phyloP scores from a whole-genome alignment of 2,329 filamentous ascomycete genomes.

The Alternaria longipes region DNA sequence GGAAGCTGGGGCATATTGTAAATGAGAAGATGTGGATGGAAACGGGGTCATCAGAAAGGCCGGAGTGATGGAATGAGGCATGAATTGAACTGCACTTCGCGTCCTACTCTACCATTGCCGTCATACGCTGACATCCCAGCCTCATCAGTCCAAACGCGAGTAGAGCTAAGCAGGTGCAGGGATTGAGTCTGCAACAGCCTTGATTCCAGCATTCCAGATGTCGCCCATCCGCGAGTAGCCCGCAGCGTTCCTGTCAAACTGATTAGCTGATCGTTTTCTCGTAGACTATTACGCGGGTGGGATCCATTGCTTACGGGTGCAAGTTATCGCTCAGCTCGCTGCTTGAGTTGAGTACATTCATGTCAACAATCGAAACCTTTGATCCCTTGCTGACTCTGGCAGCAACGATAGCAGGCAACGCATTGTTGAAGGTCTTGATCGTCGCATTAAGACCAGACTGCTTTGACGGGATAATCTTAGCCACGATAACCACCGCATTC shows the following conservation, averaged over 20 bases:
- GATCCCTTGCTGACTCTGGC: constrained; percentile 28
- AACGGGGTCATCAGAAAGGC: neutral
- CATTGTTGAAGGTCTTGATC: constrained; percentile 40
- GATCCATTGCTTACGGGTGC: constrained; percentile 34
- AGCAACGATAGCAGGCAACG: constrained; percentile 34
- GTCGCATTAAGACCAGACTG: constrained; percentile 22
- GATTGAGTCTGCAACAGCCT: constrained; percentile 13
- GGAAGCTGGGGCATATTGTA: neutral
- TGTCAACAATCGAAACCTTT: constrained; percentile 42
- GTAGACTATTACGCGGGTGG: neutral
- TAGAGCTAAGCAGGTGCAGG: constrained; percentile 4
- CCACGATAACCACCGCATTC: constrained; percentile 49
- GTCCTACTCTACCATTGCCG: neutral
- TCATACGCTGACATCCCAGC: neutral
- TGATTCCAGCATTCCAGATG: constrained; percentile 35
- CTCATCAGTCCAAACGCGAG: neutral
- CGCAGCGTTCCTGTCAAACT: constrained; percentile 24
- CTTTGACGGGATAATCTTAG: constrained; percentile 43
- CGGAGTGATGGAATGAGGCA: neutral
- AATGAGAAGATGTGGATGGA: neutral
- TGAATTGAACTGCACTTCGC: neutral
- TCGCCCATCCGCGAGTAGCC: constrained; percentile 44
- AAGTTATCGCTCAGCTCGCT: constrained; percentile 36
- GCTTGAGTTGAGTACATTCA: constrained; percentile 21
- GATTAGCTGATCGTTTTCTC: constrained; percentile 1